phyloP scores from a whole-genome alignment of 202 grass and related monocot genomes.

The Zoysia matrella region DNA sequence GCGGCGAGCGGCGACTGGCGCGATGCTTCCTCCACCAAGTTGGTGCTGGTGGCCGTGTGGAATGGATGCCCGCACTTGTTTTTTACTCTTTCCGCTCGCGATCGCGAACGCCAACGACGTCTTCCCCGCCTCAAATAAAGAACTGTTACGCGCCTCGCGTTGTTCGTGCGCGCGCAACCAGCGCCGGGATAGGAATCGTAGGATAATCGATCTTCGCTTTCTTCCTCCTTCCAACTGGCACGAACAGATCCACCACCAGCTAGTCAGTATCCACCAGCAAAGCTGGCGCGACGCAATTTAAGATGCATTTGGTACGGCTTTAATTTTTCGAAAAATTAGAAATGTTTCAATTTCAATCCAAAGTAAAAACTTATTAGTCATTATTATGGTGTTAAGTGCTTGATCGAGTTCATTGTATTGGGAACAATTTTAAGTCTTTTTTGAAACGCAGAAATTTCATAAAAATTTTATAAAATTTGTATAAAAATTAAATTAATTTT shows the following conservation, averaged over 20 bases:
- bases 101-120: too few relatives aligned
- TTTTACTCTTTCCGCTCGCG: too few relatives aligned
- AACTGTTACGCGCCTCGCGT: background rate
- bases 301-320: too few relatives aligned
- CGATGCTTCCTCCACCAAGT: constrained; percentile 4
- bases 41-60: background rate
- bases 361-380: too few relatives aligned
- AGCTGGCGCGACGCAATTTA: background rate
- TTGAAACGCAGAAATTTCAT: too few relatives aligned
- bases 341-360: too few relatives aligned
- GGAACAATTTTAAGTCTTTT: too few relatives aligned
- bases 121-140: background rate
- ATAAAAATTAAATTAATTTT: too few relatives aligned
- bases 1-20: background rate
- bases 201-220: background rate
- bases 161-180: background rate
- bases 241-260: background rate
- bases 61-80: background rate
- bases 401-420: too few relatives aligned
- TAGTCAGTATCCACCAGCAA: background rate
- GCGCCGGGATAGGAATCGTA: background rate
- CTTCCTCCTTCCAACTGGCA: background rate
- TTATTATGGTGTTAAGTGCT: too few relatives aligned
- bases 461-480: too few relatives aligned
- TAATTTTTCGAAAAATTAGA: too few relatives aligned